Conservation (phyloP, 257 asterid species). For the Solanum medicagineum region DNA sequence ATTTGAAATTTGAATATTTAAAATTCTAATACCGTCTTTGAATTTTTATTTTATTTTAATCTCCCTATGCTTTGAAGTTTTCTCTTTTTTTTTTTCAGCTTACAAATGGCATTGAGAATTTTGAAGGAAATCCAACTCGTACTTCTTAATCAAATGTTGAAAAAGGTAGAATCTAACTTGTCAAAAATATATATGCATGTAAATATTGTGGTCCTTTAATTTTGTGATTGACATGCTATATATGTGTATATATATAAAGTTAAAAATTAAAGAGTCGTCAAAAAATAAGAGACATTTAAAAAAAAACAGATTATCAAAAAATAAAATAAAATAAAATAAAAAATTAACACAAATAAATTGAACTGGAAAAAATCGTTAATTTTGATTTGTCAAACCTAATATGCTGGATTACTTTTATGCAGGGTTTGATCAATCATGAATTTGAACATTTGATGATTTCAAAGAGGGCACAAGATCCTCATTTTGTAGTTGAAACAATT, state of each 20-base stretch:
- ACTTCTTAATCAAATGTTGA: not conserved
- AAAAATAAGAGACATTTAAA: not conserved
- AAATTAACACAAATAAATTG: not conserved
- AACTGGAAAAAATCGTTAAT: not conserved
- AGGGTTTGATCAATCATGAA: not conserved
- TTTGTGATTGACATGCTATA: no score
- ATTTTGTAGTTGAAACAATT: not conserved
- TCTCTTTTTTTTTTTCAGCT: not conserved
- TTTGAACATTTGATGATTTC: not conserved
- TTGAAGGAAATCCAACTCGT: not conserved
- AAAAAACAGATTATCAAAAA: not conserved
- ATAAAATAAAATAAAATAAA: not conserved
- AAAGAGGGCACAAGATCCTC: not conserved
- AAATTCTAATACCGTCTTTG: not conserved
- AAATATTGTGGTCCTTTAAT: no score
- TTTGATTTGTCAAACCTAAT: not conserved
- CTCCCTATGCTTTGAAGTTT: not conserved
- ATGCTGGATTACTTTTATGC: not conserved
- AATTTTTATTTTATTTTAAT: not conserved
- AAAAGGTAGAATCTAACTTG: not conserved
- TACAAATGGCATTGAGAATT: not conserved
- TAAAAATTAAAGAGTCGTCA: not conserved
- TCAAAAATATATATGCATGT: no score
- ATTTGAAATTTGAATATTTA: not conserved
- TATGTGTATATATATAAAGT: no score